Conservation (phyloP, 345 rosid genomes). For the Moricandia moricandioides region DNA sequence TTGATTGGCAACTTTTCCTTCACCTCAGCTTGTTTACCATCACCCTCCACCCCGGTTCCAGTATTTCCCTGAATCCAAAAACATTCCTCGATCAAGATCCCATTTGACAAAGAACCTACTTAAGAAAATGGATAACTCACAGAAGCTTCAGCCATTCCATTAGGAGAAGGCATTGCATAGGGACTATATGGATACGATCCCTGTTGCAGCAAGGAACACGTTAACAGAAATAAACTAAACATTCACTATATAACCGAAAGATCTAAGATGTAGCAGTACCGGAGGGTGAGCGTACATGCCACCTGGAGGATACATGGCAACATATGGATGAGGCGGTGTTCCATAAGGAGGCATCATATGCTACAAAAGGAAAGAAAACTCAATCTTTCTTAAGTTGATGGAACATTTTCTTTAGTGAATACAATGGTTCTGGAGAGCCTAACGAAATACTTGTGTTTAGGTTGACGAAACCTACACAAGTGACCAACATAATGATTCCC, state of each 20-base stretch:
- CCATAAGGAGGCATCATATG: conserved; percentile 96
- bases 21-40: conserved; percentile 71
- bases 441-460: not conserved
- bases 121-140: conserved; percentile 42
- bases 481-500: not conserved
- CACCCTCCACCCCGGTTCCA: conserved; percentile 65
- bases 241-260: conserved; percentile 7
- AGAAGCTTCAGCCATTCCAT: conserved; percentile 76
- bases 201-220: conserved; percentile 39
- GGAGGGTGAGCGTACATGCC: conserved; percentile 93
- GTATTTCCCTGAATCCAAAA: conserved; percentile 55
- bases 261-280: conserved; percentile 39
- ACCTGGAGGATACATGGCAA: conserved; percentile 97
- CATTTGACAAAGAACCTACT: conserved; percentile 2
- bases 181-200: conserved; percentile 97
- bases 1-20: conserved; percentile 95
- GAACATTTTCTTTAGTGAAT: not conserved
- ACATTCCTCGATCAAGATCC: too few species aligned
- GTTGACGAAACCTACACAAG: not conserved
- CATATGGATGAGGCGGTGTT: conserved; percentile 91
- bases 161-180: conserved; percentile 88
- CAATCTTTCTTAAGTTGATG: not conserved
- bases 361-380: conserved; percentile 36
- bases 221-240: conserved; percentile 9
- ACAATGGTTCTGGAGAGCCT: not conserved